Evolutionary conservation across 345 rosid species (phyloP), one percentile per base, ranked within the genome.

Genomic region (Toxicodendron radicans): DNA sequence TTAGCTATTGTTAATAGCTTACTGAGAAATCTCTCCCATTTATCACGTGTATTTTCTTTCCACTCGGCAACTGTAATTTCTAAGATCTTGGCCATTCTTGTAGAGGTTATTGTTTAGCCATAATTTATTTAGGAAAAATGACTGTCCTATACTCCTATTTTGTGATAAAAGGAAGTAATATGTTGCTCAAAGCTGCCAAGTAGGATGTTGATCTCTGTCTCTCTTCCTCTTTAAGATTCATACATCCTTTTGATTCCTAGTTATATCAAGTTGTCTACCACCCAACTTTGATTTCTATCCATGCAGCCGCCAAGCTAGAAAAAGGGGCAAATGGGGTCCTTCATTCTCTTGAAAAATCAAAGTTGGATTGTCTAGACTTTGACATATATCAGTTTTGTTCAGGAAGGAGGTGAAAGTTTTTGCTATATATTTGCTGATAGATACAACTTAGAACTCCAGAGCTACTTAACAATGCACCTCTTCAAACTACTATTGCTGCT

Each of bases 1-100:
- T 69, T 73, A 71, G 83, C 62, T 59, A 74, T 27, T 73, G 76
- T 48, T 64, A 64, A 74, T 79, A 75, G 79, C 76, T 72, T 12
- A 65, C 53, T 18, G 76, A 76, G 64, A 64, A 62, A 64, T 69
- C 70, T 66, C 68, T 58, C 69, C 77, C 65, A 68, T 66, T 72
- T 53, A 75, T 59, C 77, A 56, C 65, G 56, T 82, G 73, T 76
- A 75, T 71, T 72, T 72, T 60, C 72, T 41, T 79, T 61, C 70
- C 79, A 33, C 68, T 49, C 74, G 54, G 75, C 71, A 51, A 78
- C 73, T 58, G 79, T 72, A 75, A 63, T 57, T 73, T 67, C 74
- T 21, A 48, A 70, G 60, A 6, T 58, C 8, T 70, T 58, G 69
- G 53, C 75, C 79, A 78, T 80, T 76, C 84, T 58, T 81, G 79